Conservation (phyloP, 495 filamentous ascomycete species). For the Hypoxylon subgilvum region DNA sequence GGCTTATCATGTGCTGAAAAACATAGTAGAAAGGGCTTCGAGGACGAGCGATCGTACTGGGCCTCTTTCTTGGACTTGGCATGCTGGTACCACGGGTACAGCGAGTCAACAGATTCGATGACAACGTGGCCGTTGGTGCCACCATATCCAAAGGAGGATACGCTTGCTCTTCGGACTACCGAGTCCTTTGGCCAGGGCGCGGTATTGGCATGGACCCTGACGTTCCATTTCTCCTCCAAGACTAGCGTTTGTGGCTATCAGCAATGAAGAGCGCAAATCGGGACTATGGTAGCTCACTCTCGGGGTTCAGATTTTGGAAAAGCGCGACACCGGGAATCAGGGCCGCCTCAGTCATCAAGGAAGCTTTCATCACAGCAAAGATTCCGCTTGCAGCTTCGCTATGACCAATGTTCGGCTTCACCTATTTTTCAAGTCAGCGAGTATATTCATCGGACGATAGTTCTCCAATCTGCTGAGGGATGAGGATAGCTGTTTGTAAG, state of each 20-base stretch:
- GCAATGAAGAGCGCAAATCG: background rate
- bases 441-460: background rate
- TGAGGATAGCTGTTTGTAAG: conserved; percentile 56
- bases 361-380: conserved; percentile 61
- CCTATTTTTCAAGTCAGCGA: conserved; percentile 20
- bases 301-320: conserved; percentile 59
- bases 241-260: conserved; percentile 17
- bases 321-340: conserved; percentile 54
- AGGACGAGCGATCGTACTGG: background rate
- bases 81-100: conserved; percentile 2
- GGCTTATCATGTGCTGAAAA: conserved; percentile 45
- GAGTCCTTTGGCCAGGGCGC: conserved; percentile 42
- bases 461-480: background rate
- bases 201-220: conserved; percentile 45
- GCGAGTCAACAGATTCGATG: conserved; percentile 40
- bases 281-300: conserved; percentile 27
- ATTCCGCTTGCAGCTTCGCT: conserved; percentile 51
- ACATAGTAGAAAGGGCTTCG: conserved; percentile 29
- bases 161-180: conserved; percentile 29
- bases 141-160: conserved; percentile 57
- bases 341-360: conserved; percentile 59
- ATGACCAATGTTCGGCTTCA: conserved; percentile 56
- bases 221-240: conserved; percentile 52
- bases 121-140: conserved; percentile 58
- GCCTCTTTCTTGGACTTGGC: conserved; percentile 2